These are phyloP conservation scores for Pseudoneurospora amorphoporcata DNA, from an alignment of 495 filamentous ascomycete genomes.

Conservation along the genomic window DNA sequence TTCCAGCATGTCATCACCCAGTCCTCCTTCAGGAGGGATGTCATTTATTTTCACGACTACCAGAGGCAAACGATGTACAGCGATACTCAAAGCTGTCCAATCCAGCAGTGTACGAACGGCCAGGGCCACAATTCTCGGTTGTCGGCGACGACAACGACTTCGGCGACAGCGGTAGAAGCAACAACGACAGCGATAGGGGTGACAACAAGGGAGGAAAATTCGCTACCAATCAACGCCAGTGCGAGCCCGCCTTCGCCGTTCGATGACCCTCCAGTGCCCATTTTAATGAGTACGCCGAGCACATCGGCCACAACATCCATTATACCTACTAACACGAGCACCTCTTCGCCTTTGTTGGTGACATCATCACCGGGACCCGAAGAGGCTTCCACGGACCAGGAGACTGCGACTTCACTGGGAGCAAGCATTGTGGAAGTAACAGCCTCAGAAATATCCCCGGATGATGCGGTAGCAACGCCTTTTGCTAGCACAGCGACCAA, in stretches of 20 bases:
- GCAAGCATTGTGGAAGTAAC: background rate
- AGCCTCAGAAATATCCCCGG: conserved; percentile 10
- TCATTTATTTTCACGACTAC: conserved; percentile 29
- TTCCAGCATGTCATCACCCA: conserved; percentile 22
- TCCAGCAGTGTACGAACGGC: conserved; percentile 6
- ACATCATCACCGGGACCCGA: background rate
- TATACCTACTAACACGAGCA: conserved; percentile 8
- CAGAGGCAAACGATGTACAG: conserved; percentile 37
- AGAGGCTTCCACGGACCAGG: no score
- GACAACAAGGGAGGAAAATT: conserved; percentile 7
- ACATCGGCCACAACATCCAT: conserved; percentile 11
- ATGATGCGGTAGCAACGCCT: conserved; percentile 4
- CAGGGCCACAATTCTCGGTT: background rate
- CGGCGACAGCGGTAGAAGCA: conserved; percentile 7
- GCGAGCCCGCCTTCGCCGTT: conserved; percentile 2
- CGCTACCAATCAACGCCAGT: conserved; percentile 3
- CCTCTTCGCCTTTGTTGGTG: background rate
- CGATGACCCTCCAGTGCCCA: conserved; percentile 3
- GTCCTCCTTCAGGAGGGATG: conserved; percentile 27
- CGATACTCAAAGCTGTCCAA: conserved; percentile 27
- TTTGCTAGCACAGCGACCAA: conserved; percentile 15
- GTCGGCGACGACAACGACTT: conserved; percentile 6
- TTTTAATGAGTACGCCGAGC: conserved; percentile 26
- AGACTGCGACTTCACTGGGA: background rate
- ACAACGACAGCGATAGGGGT: background rate